phyloP scores from a whole-genome alignment of 768 basidiomycete genomes.

The Leccinum barrowsii region DNA sequence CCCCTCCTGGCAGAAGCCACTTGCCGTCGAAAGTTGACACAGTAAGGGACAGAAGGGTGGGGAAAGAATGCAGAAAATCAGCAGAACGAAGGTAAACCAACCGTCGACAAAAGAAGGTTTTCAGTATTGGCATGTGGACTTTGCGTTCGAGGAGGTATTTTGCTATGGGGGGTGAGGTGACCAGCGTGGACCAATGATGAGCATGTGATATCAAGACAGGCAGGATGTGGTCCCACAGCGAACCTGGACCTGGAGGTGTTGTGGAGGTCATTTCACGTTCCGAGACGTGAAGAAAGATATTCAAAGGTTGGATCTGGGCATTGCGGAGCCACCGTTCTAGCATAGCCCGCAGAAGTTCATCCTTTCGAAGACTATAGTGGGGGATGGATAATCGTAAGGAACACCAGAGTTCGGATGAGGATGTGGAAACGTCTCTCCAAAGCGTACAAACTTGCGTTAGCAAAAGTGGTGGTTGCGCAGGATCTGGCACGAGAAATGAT shows the following conservation, averaged over 20 bases:
- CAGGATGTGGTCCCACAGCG: not conserved
- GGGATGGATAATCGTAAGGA: not conserved
- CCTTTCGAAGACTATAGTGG: not conserved
- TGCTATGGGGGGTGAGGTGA: not conserved
- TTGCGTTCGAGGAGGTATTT: not conserved
- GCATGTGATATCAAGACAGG: not conserved
- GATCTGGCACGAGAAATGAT: not conserved
- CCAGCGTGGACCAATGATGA: not conserved
- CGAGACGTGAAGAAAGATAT: not conserved
- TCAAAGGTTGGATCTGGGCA: not conserved
- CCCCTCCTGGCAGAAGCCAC: not conserved
- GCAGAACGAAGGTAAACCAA: not conserved
- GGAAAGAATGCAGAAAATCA: not conserved
- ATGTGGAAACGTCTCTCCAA: not conserved
- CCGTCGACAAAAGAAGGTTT: not conserved
- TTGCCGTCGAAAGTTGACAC: not conserved
- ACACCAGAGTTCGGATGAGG: constrained; percentile 1
- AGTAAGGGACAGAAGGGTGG: not conserved
- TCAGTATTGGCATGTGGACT: not conserved
- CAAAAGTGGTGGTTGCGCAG: not conserved
- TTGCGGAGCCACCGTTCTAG: not conserved
- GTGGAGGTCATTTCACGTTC: not conserved
- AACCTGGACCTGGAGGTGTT: not conserved
- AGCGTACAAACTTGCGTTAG: not conserved
- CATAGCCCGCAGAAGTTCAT: not conserved